Conservation (phyloP, 305 asterid species). For the Rubia balearica region DNA sequence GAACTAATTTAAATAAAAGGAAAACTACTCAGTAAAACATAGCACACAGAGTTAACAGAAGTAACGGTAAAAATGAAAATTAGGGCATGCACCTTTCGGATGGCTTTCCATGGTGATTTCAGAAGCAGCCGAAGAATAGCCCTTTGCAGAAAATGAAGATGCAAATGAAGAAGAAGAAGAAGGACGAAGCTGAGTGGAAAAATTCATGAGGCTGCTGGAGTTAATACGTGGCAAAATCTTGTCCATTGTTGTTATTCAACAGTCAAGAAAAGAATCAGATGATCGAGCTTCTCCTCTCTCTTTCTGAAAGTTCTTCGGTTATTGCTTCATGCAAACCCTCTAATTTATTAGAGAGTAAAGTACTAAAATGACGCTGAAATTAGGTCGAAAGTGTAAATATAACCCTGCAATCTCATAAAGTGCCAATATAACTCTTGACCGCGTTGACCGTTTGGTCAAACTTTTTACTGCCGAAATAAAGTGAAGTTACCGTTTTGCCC, state of each 20-base stretch:
- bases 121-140: constrained; percentile 4
- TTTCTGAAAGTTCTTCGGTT: neutral
- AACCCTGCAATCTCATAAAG: no score
- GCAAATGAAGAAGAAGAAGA: neutral
- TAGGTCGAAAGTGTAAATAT: no score
- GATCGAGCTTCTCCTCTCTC: neutral
- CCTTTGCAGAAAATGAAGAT: neutral
- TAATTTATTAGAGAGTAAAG: no score
- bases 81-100: constrained; percentile 27
- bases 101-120: constrained; percentile 26
- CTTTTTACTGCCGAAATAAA: no score
- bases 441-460: no score
- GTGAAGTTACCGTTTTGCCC: no score
- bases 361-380: no score
- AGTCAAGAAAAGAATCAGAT: neutral
- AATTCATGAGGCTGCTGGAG: constrained; percentile 22
- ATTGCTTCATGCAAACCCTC: neutral
- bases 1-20: constrained; percentile 1
- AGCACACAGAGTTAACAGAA: neutral
- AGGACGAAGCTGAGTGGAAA: constrained; percentile 1
- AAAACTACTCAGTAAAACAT: constrained; percentile 2
- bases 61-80: neutral
- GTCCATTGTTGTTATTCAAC: constrained; percentile 23
- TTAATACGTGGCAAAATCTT: constrained; percentile 40
- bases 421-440: no score